A percentile compares a stretch with the other conserved stretches of the same genome.
Evolutionary conservation across 768 basidiomycete species (phyloP).

Genomic region (Mycena filopes): DNA sequence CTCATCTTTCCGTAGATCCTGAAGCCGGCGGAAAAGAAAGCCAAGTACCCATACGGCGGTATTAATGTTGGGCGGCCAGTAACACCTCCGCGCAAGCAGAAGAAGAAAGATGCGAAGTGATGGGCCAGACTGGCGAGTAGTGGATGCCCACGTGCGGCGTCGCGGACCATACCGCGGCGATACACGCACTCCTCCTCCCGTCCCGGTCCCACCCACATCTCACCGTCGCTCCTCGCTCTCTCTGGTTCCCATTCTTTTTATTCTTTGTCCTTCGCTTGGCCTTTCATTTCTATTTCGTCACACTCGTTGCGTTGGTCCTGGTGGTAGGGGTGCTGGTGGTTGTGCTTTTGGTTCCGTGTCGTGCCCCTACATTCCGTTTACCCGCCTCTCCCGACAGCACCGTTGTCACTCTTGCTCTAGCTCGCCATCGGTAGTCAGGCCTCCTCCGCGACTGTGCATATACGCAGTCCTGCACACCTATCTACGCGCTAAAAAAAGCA

Average conservation of each 20-base stretch:
- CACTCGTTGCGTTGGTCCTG: slow-evolving; percentile 28
- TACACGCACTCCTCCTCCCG: slow-evolving; percentile 9
- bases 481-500: slow-evolving; percentile 23
- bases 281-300: slow-evolving; percentile 12
- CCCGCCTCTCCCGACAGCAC: neutral
- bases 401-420: neutral
- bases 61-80: slow-evolving; percentile 90
- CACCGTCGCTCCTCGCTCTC: slow-evolving; percentile 13
- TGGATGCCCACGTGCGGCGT: slow-evolving; percentile 13
- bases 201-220: slow-evolving; percentile 10
- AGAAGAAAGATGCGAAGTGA: slow-evolving; percentile 92
- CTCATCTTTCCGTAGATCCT: slow-evolving; percentile 73
- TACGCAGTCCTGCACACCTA: slow-evolving; percentile 20
- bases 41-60: slow-evolving; percentile 87
- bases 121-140: slow-evolving; percentile 40
- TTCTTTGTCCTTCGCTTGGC: slow-evolving; percentile 20
- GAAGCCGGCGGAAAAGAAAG: slow-evolving; percentile 92
- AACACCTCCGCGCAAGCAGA: slow-evolving; percentile 96
- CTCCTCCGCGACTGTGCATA: slow-evolving; percentile 5
- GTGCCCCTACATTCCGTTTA: slow-evolving; percentile 2
- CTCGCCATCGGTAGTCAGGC: neutral
- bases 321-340: slow-evolving; percentile 15
- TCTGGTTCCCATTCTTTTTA: slow-evolving; percentile 8
- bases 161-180: slow-evolving; percentile 19
- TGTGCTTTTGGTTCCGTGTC: neutral